Base-by-base conservation (phyloP, 768 basidiomycete species). In the Agrocybe pediades region DNA sequence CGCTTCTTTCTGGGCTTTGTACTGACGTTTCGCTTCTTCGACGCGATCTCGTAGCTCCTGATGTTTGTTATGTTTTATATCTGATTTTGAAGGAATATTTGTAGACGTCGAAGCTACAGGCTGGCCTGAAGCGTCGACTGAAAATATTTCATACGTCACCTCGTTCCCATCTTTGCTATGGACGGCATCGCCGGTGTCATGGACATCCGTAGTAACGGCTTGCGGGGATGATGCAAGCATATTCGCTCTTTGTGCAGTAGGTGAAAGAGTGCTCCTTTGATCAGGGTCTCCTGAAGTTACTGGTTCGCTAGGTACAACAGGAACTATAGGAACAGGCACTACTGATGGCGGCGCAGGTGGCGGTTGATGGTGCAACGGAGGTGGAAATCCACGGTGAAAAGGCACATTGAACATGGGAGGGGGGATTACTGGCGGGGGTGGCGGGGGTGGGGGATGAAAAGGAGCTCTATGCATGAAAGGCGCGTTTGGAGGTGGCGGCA, bases 1-100 rank as follows among this genome's bases (percentile, higher is more conserved):
- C 20, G 73, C 74, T 60, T 88, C 87, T 62, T 92, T 92, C 68
- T 85, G 81, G 1, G 74, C 76, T 68, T 82, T 87, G 67, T 92
- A 92, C 20, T 71, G 69, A 23, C 73, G 74, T 60, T 89, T 92
- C 0, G 89, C 87, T 17, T 72, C 80, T 61, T 90, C 84, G 2
- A 90, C 79, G 25, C 81, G 74, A 24, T 73, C 73, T 29, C 71
- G 70, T 46, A 78, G 58, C 25, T 78, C 73, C 43, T 75, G 70
- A 2, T 72, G 66, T 64, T 30, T 60, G 55, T 20, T 23, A 25
- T 46, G 6, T 46, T 13, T 5, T 8, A 26, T n/a, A 26, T 46
- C 23, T 6, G 3, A 15, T 16, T 6, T 11, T 46, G 23, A n/a
- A 26, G 21, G 19, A 42, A 16, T 21, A 24, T 7, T 27, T 2